Evolutionary conservation across 331 rosid species (phyloP), one percentile per base, ranked within the genome.

Genomic region (Malus hybrid): DNA sequence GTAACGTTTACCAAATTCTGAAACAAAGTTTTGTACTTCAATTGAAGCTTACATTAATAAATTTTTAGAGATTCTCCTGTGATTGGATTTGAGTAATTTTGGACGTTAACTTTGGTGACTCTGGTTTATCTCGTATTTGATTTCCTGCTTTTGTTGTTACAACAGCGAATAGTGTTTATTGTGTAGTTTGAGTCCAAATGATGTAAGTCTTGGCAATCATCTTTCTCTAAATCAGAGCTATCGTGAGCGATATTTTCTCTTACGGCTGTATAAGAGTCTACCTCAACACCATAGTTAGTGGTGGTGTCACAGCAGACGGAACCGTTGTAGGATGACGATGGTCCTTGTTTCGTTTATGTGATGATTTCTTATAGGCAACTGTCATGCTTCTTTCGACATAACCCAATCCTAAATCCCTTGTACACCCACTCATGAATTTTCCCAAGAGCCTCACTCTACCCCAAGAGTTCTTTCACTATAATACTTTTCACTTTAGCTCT

Each of bases 1-100:
- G 81, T 68, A 65, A 22, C 66, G 77, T 32, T 83, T 71, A 10
- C 44, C 77, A 18, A 58, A 30, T 39, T 50, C 20, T 15, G 81
- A 52, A 71, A 29, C 64, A 52, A 34, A 34, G 2, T 56, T 66
- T 57, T 57, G 50, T 66, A 64, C n/a, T 33, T 14, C 0, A 14
- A 8, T 72, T 32, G 24, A 56, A 32, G 32, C n/a, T 32, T n/a
- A n/a, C 20, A n/a, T 11, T 6, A n/a, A n/a, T n/a, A n/a, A n/a
- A n/a, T n/a, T n/a, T n/a, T n/a, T n/a, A n/a, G n/a, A n/a, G n/a
- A n/a, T n/a, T n/a, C n/a, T n/a, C n/a, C n/a, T n/a, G n/a, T n/a
- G n/a, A n/a, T n/a, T n/a, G n/a, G n/a, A n/a, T n/a, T n/a, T n/a
- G n/a, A n/a, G 26, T 3, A 29, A 52, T 15, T 32, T 70, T 53